Conservation (phyloP, 768 basidiomycete genomes). For the Rhizopogon vulgaris region DNA sequence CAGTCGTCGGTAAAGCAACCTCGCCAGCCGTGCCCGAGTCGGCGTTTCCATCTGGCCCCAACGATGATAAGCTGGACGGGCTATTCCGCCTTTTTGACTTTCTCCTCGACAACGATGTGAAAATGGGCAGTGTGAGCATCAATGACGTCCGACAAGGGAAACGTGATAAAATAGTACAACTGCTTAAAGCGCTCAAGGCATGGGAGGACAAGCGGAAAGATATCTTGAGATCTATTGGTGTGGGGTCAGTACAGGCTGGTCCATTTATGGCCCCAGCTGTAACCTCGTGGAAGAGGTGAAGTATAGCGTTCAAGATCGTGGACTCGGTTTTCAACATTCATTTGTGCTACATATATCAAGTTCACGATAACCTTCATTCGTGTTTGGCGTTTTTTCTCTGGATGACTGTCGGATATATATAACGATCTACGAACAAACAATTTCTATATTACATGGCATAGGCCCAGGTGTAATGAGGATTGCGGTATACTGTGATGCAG, state of each 20-base stretch:
- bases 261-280: slow-evolving; percentile 7
- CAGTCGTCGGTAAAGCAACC: slow-evolving; percentile 58
- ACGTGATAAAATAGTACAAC: slow-evolving; percentile 72
- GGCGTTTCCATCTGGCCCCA: slow-evolving; percentile 61
- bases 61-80: slow-evolving; percentile 81
- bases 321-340: slow-evolving; percentile 14
- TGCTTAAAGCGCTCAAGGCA: slow-evolving; percentile 66
- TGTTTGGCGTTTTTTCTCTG: slow-evolving; percentile 3
- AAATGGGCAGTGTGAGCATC: slow-evolving; percentile 88
- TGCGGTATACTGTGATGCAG: not conserved
- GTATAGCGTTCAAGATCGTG: slow-evolving; percentile 2
- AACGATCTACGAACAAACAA: not conserved
- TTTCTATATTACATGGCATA: not conserved
- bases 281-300: not conserved
- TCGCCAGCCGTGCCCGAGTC: slow-evolving; percentile 73
- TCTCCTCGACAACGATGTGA: slow-evolving; percentile 84
- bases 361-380: not conserved
- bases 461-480: not conserved
- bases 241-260: slow-evolving; percentile 19
- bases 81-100: slow-evolving; percentile 90
- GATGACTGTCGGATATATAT: slow-evolving; percentile 2
- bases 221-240: slow-evolving; percentile 48
- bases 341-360: slow-evolving; percentile 9
- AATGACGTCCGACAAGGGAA: slow-evolving; percentile 87
- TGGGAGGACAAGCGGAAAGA: slow-evolving; percentile 76